Conservation (phyloP, 2,329 filamentous ascomycete species). For the Hansfordia pulvinata region DNA sequence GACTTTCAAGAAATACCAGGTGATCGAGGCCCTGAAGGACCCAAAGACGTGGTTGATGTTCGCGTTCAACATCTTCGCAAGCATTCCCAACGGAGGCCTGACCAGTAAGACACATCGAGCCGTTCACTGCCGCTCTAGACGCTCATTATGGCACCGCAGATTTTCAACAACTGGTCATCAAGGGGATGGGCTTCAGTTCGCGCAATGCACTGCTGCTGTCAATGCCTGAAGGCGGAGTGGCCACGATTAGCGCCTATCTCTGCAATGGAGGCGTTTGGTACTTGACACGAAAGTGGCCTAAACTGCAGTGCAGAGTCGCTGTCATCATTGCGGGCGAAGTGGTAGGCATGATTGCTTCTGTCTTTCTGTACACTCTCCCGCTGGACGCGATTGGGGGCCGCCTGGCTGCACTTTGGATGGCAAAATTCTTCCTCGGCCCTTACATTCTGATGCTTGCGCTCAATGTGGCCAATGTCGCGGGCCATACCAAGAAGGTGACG, state of each 20-base stretch:
- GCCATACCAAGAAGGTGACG: constrained; percentile 39
- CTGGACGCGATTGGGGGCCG: constrained; percentile 1
- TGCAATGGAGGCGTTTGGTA: constrained; percentile 5
- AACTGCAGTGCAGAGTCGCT: constrained; percentile 3
- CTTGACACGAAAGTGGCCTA: constrained; percentile 3
- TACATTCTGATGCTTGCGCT: constrained; percentile 4
- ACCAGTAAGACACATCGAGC: no score
- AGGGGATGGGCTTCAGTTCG: constrained; percentile 25
- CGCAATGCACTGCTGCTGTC: constrained; percentile 27
- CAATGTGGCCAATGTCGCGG: constrained; percentile 23
- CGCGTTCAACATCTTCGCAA: constrained; percentile 7
- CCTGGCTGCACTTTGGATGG: constrained; percentile 4
- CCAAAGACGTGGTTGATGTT: constrained; percentile 12
- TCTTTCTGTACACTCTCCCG: constrained; percentile 4
- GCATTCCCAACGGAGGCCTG: constrained; percentile 24
- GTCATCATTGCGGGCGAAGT: constrained; percentile 4
- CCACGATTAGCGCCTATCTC: constrained; percentile 6
- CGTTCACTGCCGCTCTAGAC: no score
- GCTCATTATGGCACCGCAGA: no score
- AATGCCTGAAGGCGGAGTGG: constrained; percentile 26
- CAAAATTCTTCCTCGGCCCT: constrained; percentile 4
- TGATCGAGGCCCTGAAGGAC: constrained; percentile 10
- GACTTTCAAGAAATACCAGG: constrained; percentile 12
- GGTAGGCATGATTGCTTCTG: constrained; percentile 4
- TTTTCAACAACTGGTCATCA: no score